Conservation (phyloP, 106 monocot genomes). For the Dendrobium huoshanense region DNA sequence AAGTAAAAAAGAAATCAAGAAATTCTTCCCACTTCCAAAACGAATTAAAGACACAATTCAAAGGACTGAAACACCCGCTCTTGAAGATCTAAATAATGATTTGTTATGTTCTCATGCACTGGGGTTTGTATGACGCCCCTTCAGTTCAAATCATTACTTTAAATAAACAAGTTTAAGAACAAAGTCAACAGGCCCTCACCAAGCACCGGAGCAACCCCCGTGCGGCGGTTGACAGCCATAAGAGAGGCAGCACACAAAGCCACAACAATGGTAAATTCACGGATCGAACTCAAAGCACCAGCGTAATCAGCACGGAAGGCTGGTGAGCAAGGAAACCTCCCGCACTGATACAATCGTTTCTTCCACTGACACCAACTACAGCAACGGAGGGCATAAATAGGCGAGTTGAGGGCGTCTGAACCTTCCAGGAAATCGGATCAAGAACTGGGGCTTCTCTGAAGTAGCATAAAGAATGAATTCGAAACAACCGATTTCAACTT, state of each 20-base stretch:
- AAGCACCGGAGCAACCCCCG: background rate
- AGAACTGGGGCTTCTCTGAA: background rate
- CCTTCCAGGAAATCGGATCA: slow-evolving; percentile 2
- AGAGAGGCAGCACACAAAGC: background rate
- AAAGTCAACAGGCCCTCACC: background rate
- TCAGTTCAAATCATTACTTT: no score
- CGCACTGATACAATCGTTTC: background rate
- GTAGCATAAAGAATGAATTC: background rate
- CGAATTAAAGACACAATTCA: background rate
- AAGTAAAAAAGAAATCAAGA: background rate
- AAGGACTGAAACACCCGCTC: background rate
- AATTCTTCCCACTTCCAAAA: background rate
- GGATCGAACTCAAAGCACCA: background rate
- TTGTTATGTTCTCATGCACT: no score
- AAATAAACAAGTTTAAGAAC: background rate
- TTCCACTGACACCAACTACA: background rate
- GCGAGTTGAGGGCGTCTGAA: background rate
- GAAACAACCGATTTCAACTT: background rate
- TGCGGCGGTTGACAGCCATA: slow-evolving; percentile 1
- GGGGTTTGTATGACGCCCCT: no score
- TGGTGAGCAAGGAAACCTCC: background rate
- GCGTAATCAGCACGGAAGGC: background rate
- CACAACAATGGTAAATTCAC: background rate
- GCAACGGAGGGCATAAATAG: no score
- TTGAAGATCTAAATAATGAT: no score